Base-by-base conservation (phyloP, 1,139 yeast species). In the Sugiyamaella japonica region DNA sequence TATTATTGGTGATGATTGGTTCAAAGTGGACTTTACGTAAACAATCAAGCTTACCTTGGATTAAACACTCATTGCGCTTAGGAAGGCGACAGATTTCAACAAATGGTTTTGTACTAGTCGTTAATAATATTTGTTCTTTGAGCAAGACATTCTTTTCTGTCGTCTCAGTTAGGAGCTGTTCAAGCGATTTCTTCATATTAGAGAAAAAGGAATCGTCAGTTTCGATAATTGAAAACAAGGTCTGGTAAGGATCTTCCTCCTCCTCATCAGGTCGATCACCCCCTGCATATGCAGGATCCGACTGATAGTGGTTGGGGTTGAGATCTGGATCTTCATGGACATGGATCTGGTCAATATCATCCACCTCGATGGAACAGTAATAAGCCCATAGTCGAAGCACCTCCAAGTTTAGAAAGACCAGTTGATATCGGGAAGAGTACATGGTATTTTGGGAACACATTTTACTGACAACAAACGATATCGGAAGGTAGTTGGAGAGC, bases 1-100 rank as follows among this genome's bases (percentile, higher is more conserved):
- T 83, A 54, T 77, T 80, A 17, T 60, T 40, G 38, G 65, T 56
- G 12, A 70, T 50, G 9, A 68, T 57, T 1, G 66, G 63, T 56
- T 70, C 70, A 48, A 72, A 68, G 48, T 72, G 74, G 29, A 73
- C 64, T 44, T 69, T 70, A 41, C 59, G 55, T 32, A 61, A 53
- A 43, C 69, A 65, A 15, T 61, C 61, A 25, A 58, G 52, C 17
- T 61, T 76, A 38, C 76, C 74, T 32, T 64, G 64, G 44, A 46
- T 25, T 36, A 65, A 47, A 38, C 67, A 65, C 13, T 57, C 61
- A 13, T 52, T 53, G 6, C 61, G 56, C 45, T 55, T 57, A 3
- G 59, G 56, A 23, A 38, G 41, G 9, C 57, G 52, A 45, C 68
- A 64, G 7, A 64, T 57, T 28, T 59, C 61, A 7, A 55, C 51